phyloP scores from a whole-genome alignment of 1,284 basidiomycete species.

The Ustanciosporium gigantosporum region DNA sequence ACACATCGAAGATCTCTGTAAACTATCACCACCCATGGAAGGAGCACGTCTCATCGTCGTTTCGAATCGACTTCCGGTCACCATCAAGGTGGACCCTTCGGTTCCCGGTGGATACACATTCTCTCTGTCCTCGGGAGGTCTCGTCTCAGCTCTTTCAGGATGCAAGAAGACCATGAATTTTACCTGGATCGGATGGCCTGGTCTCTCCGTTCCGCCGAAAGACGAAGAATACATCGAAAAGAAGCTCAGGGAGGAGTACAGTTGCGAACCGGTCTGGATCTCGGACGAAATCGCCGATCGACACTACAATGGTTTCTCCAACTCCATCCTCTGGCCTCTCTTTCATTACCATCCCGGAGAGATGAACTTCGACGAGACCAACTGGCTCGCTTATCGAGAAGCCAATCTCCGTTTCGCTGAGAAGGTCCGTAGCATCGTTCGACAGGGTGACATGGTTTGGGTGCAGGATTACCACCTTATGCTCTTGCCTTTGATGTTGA shows the following conservation, averaged over 20 bases:
- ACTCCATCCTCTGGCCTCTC: constrained; percentile 98
- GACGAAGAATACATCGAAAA: constrained; percentile 56
- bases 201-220: constrained; percentile 47
- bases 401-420: constrained; percentile 95
- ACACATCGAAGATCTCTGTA: constrained; percentile 24
- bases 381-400: constrained; percentile 96
- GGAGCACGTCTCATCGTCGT: constrained; percentile 80
- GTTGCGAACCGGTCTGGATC: constrained; percentile 95
- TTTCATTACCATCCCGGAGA: constrained; percentile 84
- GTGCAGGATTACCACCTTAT: constrained; percentile 73
- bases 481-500: constrained; percentile 92
- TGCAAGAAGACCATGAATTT: constrained; percentile 59
- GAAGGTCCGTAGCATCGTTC: constrained; percentile 77
- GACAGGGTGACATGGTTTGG: constrained; percentile 86
- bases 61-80: constrained; percentile 82
- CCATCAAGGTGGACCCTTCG: constrained; percentile 56
- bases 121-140: constrained; percentile 55
- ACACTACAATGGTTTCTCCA: constrained; percentile 98
- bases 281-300: constrained; percentile 95
- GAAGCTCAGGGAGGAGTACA: constrained; percentile 88
- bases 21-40: constrained; percentile 13
- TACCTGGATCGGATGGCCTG: constrained; percentile 61
- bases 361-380: constrained; percentile 98
- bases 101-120: constrained; percentile 58
- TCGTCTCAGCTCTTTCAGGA: constrained; percentile 58